Evolutionary conservation across 345 rosid genomes (phyloP).

Genomic region (Hevea brasiliensis): DNA sequence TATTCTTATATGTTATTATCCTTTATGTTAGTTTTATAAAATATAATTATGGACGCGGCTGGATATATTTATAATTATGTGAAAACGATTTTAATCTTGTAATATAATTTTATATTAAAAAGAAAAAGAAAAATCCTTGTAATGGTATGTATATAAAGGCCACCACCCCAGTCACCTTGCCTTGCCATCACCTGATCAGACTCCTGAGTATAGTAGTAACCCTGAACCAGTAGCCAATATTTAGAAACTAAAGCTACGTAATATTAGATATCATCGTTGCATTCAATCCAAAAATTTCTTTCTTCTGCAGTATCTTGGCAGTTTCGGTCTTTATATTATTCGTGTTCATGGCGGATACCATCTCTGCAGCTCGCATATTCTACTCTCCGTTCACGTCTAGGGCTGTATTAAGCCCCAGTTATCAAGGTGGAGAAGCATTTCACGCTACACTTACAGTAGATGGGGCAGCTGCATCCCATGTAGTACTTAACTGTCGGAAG

Average conservation of each 20-base stretch:
- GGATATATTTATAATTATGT: too few relatives aligned
- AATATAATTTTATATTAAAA: too few relatives aligned
- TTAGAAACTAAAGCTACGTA: neutral
- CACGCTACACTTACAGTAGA: neutral
- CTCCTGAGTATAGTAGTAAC: too few relatives aligned
- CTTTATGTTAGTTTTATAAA: too few relatives aligned
- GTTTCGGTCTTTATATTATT: neutral
- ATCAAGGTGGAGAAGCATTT: neutral
- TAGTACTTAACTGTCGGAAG: neutral
- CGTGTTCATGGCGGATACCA: neutral
- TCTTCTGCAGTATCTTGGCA: neutral
- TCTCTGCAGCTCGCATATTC: constrained; percentile 6
- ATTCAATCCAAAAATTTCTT: neutral
- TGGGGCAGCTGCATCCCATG: neutral
- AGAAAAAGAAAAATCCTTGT: too few relatives aligned
- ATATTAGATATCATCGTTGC: neutral
- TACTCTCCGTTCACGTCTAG: neutral
- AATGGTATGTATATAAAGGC: too few relatives aligned
- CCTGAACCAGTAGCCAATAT: too few relatives aligned
- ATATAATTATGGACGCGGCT: too few relatives aligned
- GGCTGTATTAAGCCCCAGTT: neutral
- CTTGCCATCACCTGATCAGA: too few relatives aligned
- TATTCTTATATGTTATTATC: too few relatives aligned
- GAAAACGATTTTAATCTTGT: too few relatives aligned
- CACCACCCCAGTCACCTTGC: too few relatives aligned